Base-by-base conservation (phyloP, 208 protist genomes). In the Angomonas ambiguus region DNA sequence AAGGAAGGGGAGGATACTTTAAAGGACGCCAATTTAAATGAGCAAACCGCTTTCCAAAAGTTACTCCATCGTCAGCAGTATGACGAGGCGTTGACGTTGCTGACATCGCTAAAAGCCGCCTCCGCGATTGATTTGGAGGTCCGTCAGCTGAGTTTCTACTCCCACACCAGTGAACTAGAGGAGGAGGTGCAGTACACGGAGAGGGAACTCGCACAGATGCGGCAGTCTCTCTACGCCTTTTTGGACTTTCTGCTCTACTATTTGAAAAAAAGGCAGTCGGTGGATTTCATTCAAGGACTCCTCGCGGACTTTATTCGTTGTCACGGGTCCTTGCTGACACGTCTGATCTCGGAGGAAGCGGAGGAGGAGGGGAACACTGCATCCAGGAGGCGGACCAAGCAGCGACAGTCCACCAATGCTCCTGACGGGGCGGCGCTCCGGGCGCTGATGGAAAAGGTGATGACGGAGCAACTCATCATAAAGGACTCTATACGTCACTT, bases 261-360 rank as follows among this genome's bases (percentile, higher is more conserved):
- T 80, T 67, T 95, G 22, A 64, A 65, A 31, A 64, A 73, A 27
- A 65, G 79, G 31, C 68, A 88, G 65, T 83, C 92, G 45, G 84
- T 89, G 24, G 89, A 95, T 49, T 65, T 95, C 2, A 72, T 91
- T 22, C 89, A 95, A 63, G 89, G 86, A 22, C 74, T 94, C 51
- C 62, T 94, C n/a, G 76, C 85, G 31, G 76, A 90, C 61, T 64
- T 79, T 13, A 62, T 91, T 24, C 78, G 81, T 42, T 84, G 83
- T 11, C 81, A 94, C 60, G 82, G 78, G 5, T 48, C 77, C 38
- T 63, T 94, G 51, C 74, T 92, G 24, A 88, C 83, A 18, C 77
- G 73, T 16, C 82, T 86, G 31, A 80, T 86, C 2, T 64, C 80
- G 20, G 63, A 58, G 8, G 69, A 78, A 18, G 57, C 91, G 61